Evolutionary conservation across 2,329 filamentous ascomycete genomes (phyloP), one percentile per base, ranked within the genome.

Genomic region (Emergomyces orientalis): DNA sequence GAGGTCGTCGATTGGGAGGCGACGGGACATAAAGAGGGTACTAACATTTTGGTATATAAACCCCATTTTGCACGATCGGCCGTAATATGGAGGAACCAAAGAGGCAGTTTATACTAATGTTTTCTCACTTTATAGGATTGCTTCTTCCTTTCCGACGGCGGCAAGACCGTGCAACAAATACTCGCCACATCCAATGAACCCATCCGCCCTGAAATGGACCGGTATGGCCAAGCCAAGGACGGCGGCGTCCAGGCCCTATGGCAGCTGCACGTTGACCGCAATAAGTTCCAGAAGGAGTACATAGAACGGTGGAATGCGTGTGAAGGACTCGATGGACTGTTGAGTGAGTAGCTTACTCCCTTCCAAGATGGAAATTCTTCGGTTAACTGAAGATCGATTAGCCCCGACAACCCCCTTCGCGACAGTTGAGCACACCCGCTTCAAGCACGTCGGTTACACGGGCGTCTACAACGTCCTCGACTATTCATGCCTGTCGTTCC

Each of bases 391-490:
- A 45, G 25, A 43, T 22, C 64, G 78, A 25, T 72, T 79, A 63
- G 75, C 73, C 17, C 75, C 79, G 2, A 66, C 75, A 41, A 75
- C 76, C 4, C 74, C 78, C 3, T 76, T 76, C 49, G 75, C 78
- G 1, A 76, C 78, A 0, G 72, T 77, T 1, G 69, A 76, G 14
- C 78, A 78, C 7, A 64, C 69, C 8, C 70, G 78, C 62, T 86
- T 78, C 69, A 77, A 75, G 9, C 77, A 80, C 65, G 76, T 79
- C 63, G 80, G 76, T 55, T 82, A 81, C 64, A 75, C 74, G 0
- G 68, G 69, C 2, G 78, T 76, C 8, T 77, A 84, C 54, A 87
- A 86, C 66, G 62, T 84, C 22, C 67, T 86, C 19, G 83, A 86
- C 67, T 86, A 86, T 63, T 81, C 80, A 0, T 76, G 75, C 41